phyloP scores from a whole-genome alignment of 345 rosid genomes.

The Arabidopsis arenosa region DNA sequence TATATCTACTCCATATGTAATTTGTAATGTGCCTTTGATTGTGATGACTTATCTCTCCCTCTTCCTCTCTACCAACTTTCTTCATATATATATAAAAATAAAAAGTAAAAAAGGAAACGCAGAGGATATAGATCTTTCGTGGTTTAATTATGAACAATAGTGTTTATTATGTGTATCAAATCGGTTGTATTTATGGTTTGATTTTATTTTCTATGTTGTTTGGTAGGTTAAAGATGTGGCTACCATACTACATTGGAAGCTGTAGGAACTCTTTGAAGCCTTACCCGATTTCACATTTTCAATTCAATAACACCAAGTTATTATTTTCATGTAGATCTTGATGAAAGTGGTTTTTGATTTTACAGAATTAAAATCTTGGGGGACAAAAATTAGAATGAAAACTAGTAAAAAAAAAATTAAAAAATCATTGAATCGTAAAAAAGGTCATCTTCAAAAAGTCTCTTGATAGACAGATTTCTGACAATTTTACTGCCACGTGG shows the following conservation, averaged over 20 bases:
- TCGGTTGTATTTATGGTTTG: conserved; percentile 47
- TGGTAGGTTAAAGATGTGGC: conserved; percentile 99
- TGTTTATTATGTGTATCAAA: conserved; percentile 30
- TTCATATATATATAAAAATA: neutral
- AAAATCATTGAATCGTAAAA: too few species aligned
- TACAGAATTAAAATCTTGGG: too few species aligned
- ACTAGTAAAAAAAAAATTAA: too few species aligned
- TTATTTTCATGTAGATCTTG: conserved; percentile 31
- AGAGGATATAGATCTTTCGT: conserved; percentile 7
- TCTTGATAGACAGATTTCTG: neutral
- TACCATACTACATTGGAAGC: conserved; percentile 99
- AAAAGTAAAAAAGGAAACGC: conserved; percentile 15
- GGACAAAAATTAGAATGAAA: too few species aligned
- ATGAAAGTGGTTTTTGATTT: too few species aligned
- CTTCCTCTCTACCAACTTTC: conserved; percentile 28
- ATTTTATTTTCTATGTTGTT: conserved; percentile 49
- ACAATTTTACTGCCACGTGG: neutral
- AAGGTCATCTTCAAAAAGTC: neutral
- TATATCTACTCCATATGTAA: conserved; percentile 30
- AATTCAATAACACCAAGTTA: conserved; percentile 31
- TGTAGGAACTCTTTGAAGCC: conserved; percentile 56
- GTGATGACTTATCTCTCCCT: conserved; percentile 26
- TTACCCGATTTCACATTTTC: conserved; percentile 32
- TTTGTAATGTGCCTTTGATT: conserved; percentile 46
- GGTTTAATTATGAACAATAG: conserved; percentile 3